phyloP scores from a whole-genome alignment of 306 rosid genomes.

The Lithocarpus polystachyus region DNA sequence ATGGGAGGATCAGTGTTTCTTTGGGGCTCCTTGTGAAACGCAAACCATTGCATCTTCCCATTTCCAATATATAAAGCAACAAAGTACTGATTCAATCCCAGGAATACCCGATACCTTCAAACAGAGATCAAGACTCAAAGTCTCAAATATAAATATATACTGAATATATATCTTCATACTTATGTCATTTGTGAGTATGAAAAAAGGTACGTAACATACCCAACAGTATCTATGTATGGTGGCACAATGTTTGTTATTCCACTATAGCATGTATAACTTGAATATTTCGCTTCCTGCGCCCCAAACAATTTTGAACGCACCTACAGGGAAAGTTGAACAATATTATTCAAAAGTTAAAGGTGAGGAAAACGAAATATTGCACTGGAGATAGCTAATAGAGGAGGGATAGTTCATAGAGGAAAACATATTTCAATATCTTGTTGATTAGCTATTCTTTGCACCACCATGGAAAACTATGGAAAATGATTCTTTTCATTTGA shows the following conservation, averaged over 20 bases:
- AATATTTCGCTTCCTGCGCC: constrained; percentile 34
- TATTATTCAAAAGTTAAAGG: too few species aligned
- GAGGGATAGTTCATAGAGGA: constrained; percentile 10
- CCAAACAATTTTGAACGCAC: constrained; percentile 44
- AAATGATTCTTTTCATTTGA: too few species aligned
- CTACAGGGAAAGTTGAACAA: too few species aligned
- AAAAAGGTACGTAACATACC: constrained; percentile 24
- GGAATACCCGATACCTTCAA: constrained; percentile 42
- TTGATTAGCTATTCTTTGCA: too few species aligned
- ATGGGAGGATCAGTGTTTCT: not conserved
- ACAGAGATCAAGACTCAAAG: constrained; percentile 1
- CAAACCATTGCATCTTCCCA: constrained; percentile 49
- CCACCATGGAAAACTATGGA: too few species aligned
- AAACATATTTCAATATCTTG: too few species aligned
- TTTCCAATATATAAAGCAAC: constrained; percentile 42
- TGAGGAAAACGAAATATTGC: not conserved
- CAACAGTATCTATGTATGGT: constrained; percentile 34
- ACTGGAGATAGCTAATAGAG: not conserved
- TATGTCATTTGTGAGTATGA: not conserved
- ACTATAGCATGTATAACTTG: constrained; percentile 42
- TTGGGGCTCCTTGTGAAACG: constrained; percentile 42
- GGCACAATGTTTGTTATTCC: constrained; percentile 42
- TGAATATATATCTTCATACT: too few species aligned
- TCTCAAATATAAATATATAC: too few species aligned
- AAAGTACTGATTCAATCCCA: constrained; percentile 45